Percentiles rank a stretch among this genome's conserved stretches.
Evolutionary conservation across 2,329 filamentous ascomycete species (phyloP).

Genomic region (Penicillium sp.): DNA sequence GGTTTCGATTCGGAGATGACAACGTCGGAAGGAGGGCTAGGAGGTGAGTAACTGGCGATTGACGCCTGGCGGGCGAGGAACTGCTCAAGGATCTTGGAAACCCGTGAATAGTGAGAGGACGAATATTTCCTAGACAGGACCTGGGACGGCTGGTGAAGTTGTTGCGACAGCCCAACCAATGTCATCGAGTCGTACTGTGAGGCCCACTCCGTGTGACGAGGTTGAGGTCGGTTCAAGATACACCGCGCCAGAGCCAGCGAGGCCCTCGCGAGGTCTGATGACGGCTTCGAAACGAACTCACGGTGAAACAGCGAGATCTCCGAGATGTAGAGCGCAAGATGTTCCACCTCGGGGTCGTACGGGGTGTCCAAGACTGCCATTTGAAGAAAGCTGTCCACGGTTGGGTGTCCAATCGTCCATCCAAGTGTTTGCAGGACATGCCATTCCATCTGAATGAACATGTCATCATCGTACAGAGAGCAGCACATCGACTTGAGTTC

Average conservation of each 20-base stretch:
- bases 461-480: slow-evolving; percentile 95
- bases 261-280: slow-evolving; percentile 87
- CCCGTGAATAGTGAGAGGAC: slow-evolving; percentile 67
- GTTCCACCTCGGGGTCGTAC: slow-evolving; percentile 85
- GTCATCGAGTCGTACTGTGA: slow-evolving; percentile 57
- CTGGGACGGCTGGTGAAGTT: slow-evolving; percentile 69
- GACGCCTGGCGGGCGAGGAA: slow-evolving; percentile 69
- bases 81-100: slow-evolving; percentile 67
- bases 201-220: slow-evolving; percentile 76
- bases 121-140: slow-evolving; percentile 72
- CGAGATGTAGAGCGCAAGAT: slow-evolving; percentile 92
- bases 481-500: slow-evolving; percentile 99
- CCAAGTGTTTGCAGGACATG: slow-evolving; percentile 96
- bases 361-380: slow-evolving; percentile 76
- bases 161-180: slow-evolving; percentile 66
- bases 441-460: slow-evolving; percentile 99
- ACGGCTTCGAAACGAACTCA: slow-evolving; percentile 91
- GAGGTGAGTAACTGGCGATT: slow-evolving; percentile 52
- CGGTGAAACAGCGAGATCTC: slow-evolving; percentile 96
- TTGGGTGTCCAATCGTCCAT: slow-evolving; percentile 95
- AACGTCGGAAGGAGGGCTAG: slow-evolving; percentile 46
- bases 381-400: slow-evolving; percentile 91
- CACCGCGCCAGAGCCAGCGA: slow-evolving; percentile 85
- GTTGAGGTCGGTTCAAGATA: slow-evolving; percentile 80
- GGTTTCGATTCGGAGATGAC: slow-evolving; percentile 44